Base-by-base conservation (phyloP, 2,329 filamentous ascomycete genomes). In the Endothia cerciana region DNA sequence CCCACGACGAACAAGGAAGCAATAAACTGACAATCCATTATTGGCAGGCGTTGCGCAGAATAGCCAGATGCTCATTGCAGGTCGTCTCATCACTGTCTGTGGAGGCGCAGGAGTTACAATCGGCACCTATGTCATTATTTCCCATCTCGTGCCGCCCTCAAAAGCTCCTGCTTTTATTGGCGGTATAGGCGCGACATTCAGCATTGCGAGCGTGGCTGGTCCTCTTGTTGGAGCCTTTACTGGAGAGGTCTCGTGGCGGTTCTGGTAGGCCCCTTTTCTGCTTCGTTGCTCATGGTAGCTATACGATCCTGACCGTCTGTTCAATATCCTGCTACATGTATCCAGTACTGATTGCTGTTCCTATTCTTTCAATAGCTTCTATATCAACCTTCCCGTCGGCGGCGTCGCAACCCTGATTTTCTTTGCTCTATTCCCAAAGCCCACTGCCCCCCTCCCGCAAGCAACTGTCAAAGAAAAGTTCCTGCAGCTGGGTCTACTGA, bases 141-240 rank as follows among this genome's bases (percentile, higher is more conserved):
- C 73, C 49, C 71, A 71, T 57, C 70, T 72, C 11, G 73, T 73
- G 1, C 71, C 71, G 7, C 72, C 73, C 13, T 58, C 62, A 57
- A 69, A 69, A n/a, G 68, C 70, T 0, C 72, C 73, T 22, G 38
- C 73, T 13, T 74, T 72, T 66, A 72, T 67, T 25, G 79, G 79
- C 62, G 67, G 80, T 17, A 74, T 82, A 53, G 77, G 76, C n/a
- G 75, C 73, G 58, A 80, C 81, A 72, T 82, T 78, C 66, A 80
- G 79, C 17, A 74, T 82, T 55, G 79, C 81, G 13, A 71, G 69
- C 41, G 81, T 84, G 11, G 79, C 80, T 2, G 83, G 83, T 0
- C 83, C 83, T 11, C 72, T 85, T 7, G 74, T 84, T 13, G 83
- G 83, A 25, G 82, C 73, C 13, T 82, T 85, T 56, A 81, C 82